Conservation (phyloP, 495 filamentous ascomycete species). For the Hypoxylon crocopeplum region DNA sequence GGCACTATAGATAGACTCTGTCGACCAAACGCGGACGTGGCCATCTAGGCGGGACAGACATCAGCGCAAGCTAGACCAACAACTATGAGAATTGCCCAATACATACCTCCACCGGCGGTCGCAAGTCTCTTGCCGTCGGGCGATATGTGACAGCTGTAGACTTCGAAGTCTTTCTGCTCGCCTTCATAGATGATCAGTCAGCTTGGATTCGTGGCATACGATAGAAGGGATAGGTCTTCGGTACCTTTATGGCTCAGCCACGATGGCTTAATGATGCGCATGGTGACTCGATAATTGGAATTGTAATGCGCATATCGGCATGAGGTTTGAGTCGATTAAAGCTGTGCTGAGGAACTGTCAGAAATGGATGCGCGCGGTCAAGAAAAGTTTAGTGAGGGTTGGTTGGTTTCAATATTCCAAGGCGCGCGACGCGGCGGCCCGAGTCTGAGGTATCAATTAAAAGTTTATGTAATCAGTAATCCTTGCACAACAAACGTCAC, state of each 20-base stretch:
- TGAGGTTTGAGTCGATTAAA: constrained; percentile 7
- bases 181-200: constrained; percentile 55
- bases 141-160: constrained; percentile 96
- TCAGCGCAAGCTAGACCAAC: constrained; percentile 21
- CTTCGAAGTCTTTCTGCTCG: constrained; percentile 96
- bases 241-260: constrained; percentile 93
- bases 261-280: constrained; percentile 92
- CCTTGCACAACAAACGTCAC: background rate
- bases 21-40: constrained; percentile 97
- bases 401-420: constrained; percentile 8
- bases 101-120: constrained; percentile 88
- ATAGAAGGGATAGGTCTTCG: background rate
- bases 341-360: background rate
- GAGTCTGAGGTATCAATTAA: constrained; percentile 10
- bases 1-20: constrained; percentile 85
- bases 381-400: constrained; percentile 24
- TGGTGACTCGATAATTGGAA: constrained; percentile 38
- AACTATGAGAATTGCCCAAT: constrained; percentile 8
- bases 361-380: constrained; percentile 14
- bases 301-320: constrained; percentile 43
- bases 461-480: constrained; percentile 32
- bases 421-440: constrained; percentile 43
- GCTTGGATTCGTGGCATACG: background rate
- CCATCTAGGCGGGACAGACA: constrained; percentile 63
- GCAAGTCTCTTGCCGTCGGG: constrained; percentile 90